phyloP scores from a whole-genome alignment of 306 rosid species.

The Hippophae tibetana region DNA sequence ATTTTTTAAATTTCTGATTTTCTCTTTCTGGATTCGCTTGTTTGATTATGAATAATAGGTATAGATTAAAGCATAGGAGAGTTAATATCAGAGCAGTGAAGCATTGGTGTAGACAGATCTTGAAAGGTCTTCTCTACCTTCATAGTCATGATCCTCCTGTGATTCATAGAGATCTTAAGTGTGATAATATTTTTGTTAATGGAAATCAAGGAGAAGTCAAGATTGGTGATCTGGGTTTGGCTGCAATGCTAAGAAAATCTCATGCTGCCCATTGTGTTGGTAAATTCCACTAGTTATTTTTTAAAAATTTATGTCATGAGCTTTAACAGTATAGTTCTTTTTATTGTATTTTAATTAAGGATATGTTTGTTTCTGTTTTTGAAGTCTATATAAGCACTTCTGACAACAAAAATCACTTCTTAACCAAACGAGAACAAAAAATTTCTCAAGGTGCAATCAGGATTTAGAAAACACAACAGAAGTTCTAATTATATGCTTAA shows the following conservation, averaged over 20 bases:
- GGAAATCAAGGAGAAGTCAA: constrained; percentile 96
- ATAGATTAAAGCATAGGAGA: constrained; percentile 70
- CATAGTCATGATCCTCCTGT: constrained; percentile 91
- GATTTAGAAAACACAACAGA: too few relatives aligned
- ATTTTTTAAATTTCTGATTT: constrained; percentile 23
- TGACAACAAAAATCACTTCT: too few relatives aligned
- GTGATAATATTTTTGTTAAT: constrained; percentile 88
- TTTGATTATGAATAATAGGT: constrained; percentile 34
- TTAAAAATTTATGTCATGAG: neutral
- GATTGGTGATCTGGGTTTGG: constrained; percentile 95
- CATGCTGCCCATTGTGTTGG: constrained; percentile 93
- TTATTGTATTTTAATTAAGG: too few relatives aligned
- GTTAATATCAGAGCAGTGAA: constrained; percentile 80
- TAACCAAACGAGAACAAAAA: too few relatives aligned
- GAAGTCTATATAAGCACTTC: too few relatives aligned
- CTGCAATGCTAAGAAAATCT: constrained; percentile 78
- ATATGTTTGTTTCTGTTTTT: too few relatives aligned
- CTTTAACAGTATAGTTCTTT: too few relatives aligned
- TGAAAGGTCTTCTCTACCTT: constrained; percentile 75
- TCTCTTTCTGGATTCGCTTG: neutral
- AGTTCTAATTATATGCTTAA: too few relatives aligned
- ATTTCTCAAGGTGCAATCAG: too few relatives aligned
- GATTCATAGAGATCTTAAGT: constrained; percentile 96
- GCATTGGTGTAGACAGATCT: constrained; percentile 96
- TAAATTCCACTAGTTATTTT: constrained; percentile 23